phyloP scores from a whole-genome alignment of 225 moss, liverwort and hornwort species.

The Pseudoscleropodium purum region DNA sequence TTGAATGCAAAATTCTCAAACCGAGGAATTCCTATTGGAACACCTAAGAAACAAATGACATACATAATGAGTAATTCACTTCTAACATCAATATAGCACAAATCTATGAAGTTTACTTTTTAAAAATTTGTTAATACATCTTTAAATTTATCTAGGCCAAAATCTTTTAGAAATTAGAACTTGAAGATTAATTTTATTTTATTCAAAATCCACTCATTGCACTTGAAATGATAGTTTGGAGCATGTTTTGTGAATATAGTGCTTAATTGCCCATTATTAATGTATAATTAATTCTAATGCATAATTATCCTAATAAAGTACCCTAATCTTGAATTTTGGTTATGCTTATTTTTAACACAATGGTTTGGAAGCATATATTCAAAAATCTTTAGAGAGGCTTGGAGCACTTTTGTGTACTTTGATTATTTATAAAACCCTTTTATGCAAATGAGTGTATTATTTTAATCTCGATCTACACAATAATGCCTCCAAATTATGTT shows the following conservation, averaged over 20 bases:
- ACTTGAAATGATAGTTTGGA: too few species aligned
- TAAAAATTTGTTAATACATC: too few species aligned
- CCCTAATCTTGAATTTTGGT: background rate
- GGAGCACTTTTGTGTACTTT: background rate
- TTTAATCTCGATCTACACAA: background rate
- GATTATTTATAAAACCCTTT: background rate
- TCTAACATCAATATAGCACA: too few species aligned
- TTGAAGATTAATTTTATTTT: too few species aligned
- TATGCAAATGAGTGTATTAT: too few species aligned
- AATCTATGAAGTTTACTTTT: too few species aligned
- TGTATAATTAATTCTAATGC: background rate
- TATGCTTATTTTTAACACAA: background rate
- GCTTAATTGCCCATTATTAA: background rate
- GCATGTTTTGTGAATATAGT: background rate
- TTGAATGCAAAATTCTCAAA: background rate
- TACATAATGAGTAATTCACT: too few species aligned
- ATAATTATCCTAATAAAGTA: background rate
- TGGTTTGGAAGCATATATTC: background rate
- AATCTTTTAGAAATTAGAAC: too few species aligned
- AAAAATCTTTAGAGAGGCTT: background rate
- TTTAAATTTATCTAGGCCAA: too few species aligned
- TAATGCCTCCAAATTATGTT: accelerated
- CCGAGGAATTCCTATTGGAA: too few species aligned
- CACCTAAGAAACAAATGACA: too few species aligned
- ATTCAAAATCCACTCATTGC: too few species aligned